phyloP scores from a whole-genome alignment of 164 flowering plant genomes.

The Chimonanthus praecox region DNA sequence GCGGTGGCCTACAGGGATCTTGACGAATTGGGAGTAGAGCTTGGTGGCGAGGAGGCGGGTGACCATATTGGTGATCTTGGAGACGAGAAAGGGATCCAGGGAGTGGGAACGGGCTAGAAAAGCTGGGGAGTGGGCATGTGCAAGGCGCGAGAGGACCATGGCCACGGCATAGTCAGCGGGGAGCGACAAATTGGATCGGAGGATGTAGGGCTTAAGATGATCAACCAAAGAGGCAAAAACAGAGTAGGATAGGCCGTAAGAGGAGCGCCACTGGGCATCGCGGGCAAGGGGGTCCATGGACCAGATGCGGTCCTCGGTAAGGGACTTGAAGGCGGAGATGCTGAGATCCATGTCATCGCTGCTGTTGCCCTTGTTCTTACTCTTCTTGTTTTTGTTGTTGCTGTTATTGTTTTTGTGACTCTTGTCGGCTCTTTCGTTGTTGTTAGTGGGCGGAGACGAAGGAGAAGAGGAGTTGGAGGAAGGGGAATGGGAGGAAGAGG shows the following conservation, averaged over 20 bases:
- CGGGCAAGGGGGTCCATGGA: conserved; percentile 72
- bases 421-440: background rate
- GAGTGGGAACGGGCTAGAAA: conserved; percentile 49
- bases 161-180: conserved; percentile 91
- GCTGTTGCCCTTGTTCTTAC: no score
- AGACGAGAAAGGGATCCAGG: conserved; percentile 76
- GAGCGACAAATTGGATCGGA: conserved; percentile 64
- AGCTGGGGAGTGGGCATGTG: conserved; percentile 44
- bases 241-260: conserved; percentile 85
- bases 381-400: no score
- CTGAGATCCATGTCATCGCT: conserved; percentile 6
- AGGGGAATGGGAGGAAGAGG: conserved; percentile 58
- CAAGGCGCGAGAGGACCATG: conserved; percentile 86
- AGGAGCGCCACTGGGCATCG: conserved; percentile 81
- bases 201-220: conserved; percentile 72
- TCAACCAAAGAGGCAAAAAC: conserved; percentile 87
- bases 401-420: no score
- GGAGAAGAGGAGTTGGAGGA: conserved; percentile 35
- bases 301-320: conserved; percentile 83
- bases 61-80: conserved; percentile 89
- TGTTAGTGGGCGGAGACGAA: conserved; percentile 23
- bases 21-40: conserved; percentile 71
- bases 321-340: conserved; percentile 61
- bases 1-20: conserved; percentile 64
- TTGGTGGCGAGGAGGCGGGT: conserved; percentile 82